Conservation (phyloP, 2,329 filamentous ascomycete genomes). For the Exophiala sp. region DNA sequence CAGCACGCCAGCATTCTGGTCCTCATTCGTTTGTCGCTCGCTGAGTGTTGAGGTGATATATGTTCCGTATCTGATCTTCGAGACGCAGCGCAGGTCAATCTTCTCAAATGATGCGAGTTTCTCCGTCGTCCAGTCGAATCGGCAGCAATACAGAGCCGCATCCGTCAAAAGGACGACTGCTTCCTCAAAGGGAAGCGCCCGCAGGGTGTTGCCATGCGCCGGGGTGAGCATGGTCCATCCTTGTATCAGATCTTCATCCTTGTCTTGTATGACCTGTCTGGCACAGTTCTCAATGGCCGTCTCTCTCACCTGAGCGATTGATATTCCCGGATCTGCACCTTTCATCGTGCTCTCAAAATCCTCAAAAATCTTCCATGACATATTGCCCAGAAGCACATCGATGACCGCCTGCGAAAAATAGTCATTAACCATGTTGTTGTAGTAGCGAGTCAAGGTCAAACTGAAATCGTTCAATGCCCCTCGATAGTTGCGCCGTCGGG, state of each 20-base stretch:
- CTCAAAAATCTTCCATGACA: slow-evolving; percentile 76
- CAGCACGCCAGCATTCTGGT: slow-evolving; percentile 76
- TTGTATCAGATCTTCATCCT: slow-evolving; percentile 75
- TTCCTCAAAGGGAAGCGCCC: slow-evolving; percentile 73
- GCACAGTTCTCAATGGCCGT: slow-evolving; percentile 84
- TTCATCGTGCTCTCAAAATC: slow-evolving; percentile 94
- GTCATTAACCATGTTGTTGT: slow-evolving; percentile 90
- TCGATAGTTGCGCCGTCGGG: slow-evolving; percentile 80
- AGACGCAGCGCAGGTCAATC: slow-evolving; percentile 68
- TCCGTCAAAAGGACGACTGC: slow-evolving; percentile 82
- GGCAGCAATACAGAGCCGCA: slow-evolving; percentile 76
- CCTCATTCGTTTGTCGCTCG: slow-evolving; percentile 66
- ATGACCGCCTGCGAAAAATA: slow-evolving; percentile 95
- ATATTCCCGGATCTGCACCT: slow-evolving; percentile 84
- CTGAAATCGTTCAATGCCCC: slow-evolving; percentile 89
- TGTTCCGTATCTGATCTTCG: slow-evolving; percentile 67
- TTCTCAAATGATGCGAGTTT: slow-evolving; percentile 91
- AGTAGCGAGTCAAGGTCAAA: slow-evolving; percentile 69
- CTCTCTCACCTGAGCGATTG: slow-evolving; percentile 74
- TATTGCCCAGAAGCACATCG: slow-evolving; percentile 86
- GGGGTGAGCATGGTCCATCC: slow-evolving; percentile 88
- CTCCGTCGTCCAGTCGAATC: slow-evolving; percentile 91
- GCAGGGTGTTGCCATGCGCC: slow-evolving; percentile 61
- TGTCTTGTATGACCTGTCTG: slow-evolving; percentile 76
- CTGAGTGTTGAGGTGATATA: slow-evolving; percentile 89